A percentile compares a stretch with the other conserved stretches of the same genome.
phyloP scores from a whole-genome alignment of 805 yeast species.

The Sungouiozyma intestinalis region DNA sequence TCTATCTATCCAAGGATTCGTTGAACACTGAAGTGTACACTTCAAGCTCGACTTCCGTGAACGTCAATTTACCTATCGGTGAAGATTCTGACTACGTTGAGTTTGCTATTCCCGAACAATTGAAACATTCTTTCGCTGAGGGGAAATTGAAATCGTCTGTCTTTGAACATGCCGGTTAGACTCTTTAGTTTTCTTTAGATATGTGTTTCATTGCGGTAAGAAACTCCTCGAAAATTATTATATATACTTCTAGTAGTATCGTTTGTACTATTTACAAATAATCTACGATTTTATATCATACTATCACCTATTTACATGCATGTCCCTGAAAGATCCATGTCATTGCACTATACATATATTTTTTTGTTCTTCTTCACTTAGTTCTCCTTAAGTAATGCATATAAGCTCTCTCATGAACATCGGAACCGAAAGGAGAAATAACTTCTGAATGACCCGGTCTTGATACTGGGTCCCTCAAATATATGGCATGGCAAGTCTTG shows the following conservation, averaged over 20 bases:
- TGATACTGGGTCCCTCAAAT: constrained; percentile 92
- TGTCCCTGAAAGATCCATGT: neutral
- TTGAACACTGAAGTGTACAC: constrained; percentile 70
- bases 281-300: neutral
- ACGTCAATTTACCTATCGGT: constrained; percentile 68
- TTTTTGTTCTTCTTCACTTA: constrained; percentile 15
- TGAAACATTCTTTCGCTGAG: constrained; percentile 54
- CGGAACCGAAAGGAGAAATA: constrained; percentile 74
- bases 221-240: too few relatives aligned
- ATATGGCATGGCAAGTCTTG: constrained; percentile 91
- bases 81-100: constrained; percentile 70
- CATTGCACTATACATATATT: neutral
- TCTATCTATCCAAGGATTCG: constrained; percentile 68
- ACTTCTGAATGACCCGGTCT: constrained; percentile 96
- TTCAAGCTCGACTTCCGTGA: constrained; percentile 74
- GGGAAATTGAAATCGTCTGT: constrained; percentile 61
- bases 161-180: constrained; percentile 72
- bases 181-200: too few relatives aligned
- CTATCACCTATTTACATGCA: neutral
- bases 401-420: constrained; percentile 85
- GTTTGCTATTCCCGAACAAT: constrained; percentile 83
- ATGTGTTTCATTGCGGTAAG: too few relatives aligned
- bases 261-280: neutral
- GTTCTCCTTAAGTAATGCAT: constrained; percentile 84
- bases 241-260: too few relatives aligned